Conservation (phyloP, 768 basidiomycete genomes). For the Clitopilus hobsonii region DNA sequence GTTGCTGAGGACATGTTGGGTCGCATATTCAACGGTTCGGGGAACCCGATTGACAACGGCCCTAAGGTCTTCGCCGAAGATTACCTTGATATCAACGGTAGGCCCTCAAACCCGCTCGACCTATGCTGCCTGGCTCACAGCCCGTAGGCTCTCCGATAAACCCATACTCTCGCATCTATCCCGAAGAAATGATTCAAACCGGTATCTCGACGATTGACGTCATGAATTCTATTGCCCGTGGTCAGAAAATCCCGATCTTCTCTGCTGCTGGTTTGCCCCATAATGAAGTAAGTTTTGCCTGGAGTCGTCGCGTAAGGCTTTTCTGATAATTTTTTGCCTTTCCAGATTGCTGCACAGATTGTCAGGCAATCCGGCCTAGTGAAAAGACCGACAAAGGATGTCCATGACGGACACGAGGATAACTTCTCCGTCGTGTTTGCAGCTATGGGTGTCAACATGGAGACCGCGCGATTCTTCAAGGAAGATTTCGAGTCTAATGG, state of each 20-base stretch:
- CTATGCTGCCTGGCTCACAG: constrained; percentile 4
- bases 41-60: constrained; percentile 96
- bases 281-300: constrained; percentile 70
- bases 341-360: constrained; percentile 97
- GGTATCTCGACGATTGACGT: constrained; percentile 98
- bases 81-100: constrained; percentile 98
- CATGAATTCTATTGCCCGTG: constrained; percentile 99
- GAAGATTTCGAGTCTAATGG: constrained; percentile 99
- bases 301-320: not conserved
- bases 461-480: constrained; percentile 99
- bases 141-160: constrained; percentile 95
- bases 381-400: constrained; percentile 93
- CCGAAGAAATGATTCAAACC: constrained; percentile 99
- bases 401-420: constrained; percentile 98
- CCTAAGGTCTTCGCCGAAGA: constrained; percentile 99
- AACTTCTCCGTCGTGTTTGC: constrained; percentile 99
- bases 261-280: constrained; percentile 98
- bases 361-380: constrained; percentile 98
- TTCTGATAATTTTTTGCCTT: not conserved
- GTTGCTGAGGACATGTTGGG: constrained; percentile 99
- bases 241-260: constrained; percentile 99
- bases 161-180: constrained; percentile 97
- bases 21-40: constrained; percentile 98
- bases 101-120: constrained; percentile 16
- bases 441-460: constrained; percentile 99